These are phyloP conservation scores for Cercospora beticola DNA, from an alignment of 2,329 filamentous ascomycete species.

Conservation along the genomic window DNA sequence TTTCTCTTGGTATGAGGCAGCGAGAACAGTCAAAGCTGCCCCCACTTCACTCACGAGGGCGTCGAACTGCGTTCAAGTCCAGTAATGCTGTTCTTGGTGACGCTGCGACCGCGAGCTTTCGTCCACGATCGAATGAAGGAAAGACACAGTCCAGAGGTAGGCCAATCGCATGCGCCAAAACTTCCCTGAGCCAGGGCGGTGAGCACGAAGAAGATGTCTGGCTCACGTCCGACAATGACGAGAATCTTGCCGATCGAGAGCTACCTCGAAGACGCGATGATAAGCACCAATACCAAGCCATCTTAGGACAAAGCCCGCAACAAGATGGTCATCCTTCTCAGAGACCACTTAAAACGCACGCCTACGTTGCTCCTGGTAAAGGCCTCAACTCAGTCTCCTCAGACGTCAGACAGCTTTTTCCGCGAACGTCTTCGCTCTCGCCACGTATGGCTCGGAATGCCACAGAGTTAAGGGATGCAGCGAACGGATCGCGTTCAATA, in stretches of 20 bases:
- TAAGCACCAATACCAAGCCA: not conserved
- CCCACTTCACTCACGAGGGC: conserved; percentile 12
- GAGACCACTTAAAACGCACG: not conserved
- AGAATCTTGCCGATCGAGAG: not conserved
- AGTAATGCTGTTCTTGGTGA: conserved; percentile 3
- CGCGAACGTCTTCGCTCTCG: conserved; percentile 31
- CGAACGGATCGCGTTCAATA: not conserved
- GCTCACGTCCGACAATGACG: conserved; percentile 35
- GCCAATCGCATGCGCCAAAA: not conserved
- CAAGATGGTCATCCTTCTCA: not conserved
- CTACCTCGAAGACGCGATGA: not conserved
- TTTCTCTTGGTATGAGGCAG: not conserved
- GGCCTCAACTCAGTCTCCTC: conserved; percentile 25
- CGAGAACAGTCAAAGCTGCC: conserved; percentile 13
- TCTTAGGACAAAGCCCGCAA: not conserved
- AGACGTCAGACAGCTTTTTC: conserved; percentile 33
- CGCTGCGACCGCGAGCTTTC: conserved; percentile 14
- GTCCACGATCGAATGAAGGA: not conserved
- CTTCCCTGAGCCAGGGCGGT: not conserved
- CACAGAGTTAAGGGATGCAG: not conserved
- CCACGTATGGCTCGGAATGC: conserved; percentile 10
- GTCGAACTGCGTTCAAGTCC: conserved; percentile 22
- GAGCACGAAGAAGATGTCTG: conserved; percentile 26
- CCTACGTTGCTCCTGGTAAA: conserved; percentile 17
- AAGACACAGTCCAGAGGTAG: not conserved